A percentile compares a stretch with the other conserved stretches of the same genome.
Evolutionary conservation across 2,329 filamentous ascomycete species (phyloP).

Genomic region (Fusarium luffae): DNA sequence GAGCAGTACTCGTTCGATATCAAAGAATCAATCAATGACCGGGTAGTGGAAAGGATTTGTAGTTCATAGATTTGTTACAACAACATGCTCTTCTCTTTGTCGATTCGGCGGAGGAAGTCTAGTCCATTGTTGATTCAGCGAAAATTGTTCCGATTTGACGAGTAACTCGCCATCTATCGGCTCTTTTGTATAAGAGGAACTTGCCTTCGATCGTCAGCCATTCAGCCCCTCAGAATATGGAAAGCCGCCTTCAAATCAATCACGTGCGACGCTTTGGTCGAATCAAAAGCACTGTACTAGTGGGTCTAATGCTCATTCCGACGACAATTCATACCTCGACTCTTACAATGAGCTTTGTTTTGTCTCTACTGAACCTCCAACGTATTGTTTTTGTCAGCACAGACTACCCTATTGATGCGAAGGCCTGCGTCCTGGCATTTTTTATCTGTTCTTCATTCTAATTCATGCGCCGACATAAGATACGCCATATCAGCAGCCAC

Average conservation of each 20-base stretch:
- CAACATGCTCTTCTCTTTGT: constrained; percentile 16
- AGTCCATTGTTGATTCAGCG: constrained; percentile 32
- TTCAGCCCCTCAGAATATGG: constrained; percentile 44
- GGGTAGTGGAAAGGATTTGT: constrained; percentile 26
- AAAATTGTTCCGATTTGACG: constrained; percentile 25
- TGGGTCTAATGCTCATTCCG: constrained; percentile 38
- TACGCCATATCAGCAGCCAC: constrained; percentile 15
- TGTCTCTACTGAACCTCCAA: neutral
- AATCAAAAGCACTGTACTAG: constrained; percentile 38
- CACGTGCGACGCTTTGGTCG: constrained; percentile 40
- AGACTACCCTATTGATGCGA: neutral
- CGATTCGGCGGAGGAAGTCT: constrained; percentile 15
- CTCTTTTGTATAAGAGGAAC: constrained; percentile 39
- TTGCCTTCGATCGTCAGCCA: constrained; percentile 43
- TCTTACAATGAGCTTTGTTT: constrained; percentile 25
- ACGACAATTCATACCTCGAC: constrained; percentile 27
- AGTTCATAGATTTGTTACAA: constrained; percentile 20
- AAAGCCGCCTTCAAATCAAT: constrained; percentile 41
- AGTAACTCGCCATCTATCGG: constrained; percentile 34
- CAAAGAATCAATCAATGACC: constrained; percentile 14
- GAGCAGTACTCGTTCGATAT: constrained; percentile 16
- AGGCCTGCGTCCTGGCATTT: neutral
- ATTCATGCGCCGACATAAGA: constrained; percentile 11
- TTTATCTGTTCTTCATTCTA: neutral
- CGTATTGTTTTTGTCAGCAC: neutral